phyloP scores from a whole-genome alignment of 2,329 filamentous ascomycete genomes.

The Onygena corvina region DNA sequence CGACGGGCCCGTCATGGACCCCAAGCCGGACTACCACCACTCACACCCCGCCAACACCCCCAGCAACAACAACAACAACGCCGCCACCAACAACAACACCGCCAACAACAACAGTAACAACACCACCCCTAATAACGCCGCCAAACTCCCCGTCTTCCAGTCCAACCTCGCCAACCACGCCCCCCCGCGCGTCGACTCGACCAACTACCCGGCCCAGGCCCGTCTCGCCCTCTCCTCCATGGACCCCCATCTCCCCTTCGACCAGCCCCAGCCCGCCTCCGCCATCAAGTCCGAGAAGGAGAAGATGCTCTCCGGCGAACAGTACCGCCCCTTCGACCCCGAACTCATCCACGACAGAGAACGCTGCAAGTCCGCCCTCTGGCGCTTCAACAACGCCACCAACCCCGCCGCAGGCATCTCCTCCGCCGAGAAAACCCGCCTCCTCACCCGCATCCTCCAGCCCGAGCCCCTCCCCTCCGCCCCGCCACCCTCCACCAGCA shows the following conservation, averaged over 20 bases:
- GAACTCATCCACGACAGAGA: conserved; percentile 75
- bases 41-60: conserved; percentile 22
- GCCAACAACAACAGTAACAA: conserved; percentile 19
- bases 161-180: conserved; percentile 26
- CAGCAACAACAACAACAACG: conserved; percentile 23
- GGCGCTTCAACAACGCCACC: conserved; percentile 73
- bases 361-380: conserved; percentile 67
- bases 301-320: conserved; percentile 70
- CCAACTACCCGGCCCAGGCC: conserved; percentile 33
- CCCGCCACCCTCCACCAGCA: conserved; percentile 42
- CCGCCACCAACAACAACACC: background rate
- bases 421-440: conserved; percentile 31
- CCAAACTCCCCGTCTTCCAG: conserved; percentile 30
- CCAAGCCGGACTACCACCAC: conserved; percentile 31
- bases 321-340: conserved; percentile 68
- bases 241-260: conserved; percentile 31
- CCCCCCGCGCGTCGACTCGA: conserved; percentile 26
- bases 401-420: conserved; percentile 63
- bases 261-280: conserved; percentile 22
- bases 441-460: conserved; percentile 30
- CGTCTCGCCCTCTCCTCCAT: conserved; percentile 33
- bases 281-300: conserved; percentile 60
- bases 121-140: conserved; percentile 30
- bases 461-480: conserved; percentile 20
- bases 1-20: conserved; percentile 29